Conservation (phyloP, 2,329 filamentous ascomycete species). For the Grosmannia huntii region DNA sequence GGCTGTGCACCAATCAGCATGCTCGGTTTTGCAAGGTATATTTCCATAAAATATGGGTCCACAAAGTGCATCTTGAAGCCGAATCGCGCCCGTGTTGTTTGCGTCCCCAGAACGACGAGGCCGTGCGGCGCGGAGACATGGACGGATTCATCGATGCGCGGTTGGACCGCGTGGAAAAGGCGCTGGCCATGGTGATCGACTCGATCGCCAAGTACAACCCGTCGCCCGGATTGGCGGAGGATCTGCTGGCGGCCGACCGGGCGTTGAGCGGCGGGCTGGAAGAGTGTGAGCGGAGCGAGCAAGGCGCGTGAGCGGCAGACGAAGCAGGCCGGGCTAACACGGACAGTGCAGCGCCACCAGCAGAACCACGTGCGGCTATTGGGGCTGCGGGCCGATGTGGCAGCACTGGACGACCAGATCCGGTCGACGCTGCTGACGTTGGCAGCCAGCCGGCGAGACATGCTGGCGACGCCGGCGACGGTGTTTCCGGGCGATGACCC, state of each 20-base stretch:
- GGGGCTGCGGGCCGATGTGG: slow-evolving; percentile 50
- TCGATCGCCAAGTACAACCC: slow-evolving; percentile 76
- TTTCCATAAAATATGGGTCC: too few relatives aligned
- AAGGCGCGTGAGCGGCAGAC: background rate
- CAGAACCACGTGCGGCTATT: slow-evolving; percentile 58
- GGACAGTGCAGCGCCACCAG: slow-evolving; percentile 58
- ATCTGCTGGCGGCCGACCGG: slow-evolving; percentile 58
- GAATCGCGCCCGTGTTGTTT: background rate
- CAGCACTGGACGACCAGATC: slow-evolving; percentile 57
- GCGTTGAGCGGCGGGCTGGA: slow-evolving; percentile 54
- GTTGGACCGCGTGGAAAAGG: slow-evolving; percentile 54
- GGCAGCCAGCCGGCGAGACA: slow-evolving; percentile 59
- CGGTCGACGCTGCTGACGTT: slow-evolving; percentile 57
- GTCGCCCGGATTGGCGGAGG: slow-evolving; percentile 50
- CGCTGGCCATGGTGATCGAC: slow-evolving; percentile 57
- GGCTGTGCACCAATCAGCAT: slow-evolving; percentile 8
- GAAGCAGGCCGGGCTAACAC: background rate
- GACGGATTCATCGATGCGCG: slow-evolving; percentile 47
- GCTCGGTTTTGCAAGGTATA: slow-evolving; percentile 10
- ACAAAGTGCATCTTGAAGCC: too few relatives aligned
- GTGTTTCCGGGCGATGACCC: slow-evolving; percentile 31
- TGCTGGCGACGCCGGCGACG: slow-evolving; percentile 50
- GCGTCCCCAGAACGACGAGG: background rate
- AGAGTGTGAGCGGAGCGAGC: slow-evolving; percentile 34
- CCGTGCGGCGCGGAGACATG: slow-evolving; percentile 28